A percentile compares a stretch with the other conserved stretches of the same genome.
Evolutionary conservation across 352 stramenopile genomes (phyloP).

Genomic region (Phytopythium boreale): DNA sequence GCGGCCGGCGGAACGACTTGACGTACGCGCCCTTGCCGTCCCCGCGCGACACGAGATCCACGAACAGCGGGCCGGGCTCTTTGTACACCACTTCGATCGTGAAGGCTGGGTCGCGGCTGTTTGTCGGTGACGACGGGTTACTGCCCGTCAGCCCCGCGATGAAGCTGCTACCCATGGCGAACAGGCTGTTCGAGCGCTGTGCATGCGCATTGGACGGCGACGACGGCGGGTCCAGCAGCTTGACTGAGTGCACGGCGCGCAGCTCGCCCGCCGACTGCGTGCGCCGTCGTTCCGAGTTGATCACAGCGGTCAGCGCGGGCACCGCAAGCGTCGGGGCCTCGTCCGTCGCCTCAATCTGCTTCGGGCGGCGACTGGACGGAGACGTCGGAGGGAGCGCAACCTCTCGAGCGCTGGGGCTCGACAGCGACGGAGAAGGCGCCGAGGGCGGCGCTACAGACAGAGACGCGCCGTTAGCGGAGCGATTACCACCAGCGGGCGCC

Average conservation of each 20-base stretch:
- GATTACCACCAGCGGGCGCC: neutral
- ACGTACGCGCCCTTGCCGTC: conserved; percentile 70
- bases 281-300: conserved; percentile 28
- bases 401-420: neutral
- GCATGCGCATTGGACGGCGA: neutral
- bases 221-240: conserved; percentile 6
- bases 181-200: conserved; percentile 30
- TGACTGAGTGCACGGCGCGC: conserved; percentile 7
- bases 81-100: conserved; percentile 49
- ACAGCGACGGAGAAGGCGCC: neutral
- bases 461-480: neutral
- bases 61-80: conserved; percentile 45
- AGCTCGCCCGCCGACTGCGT: conserved; percentile 57
- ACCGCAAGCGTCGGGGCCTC: neutral
- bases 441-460: neutral
- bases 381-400: neutral
- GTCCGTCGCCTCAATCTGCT: neutral
- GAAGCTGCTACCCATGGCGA: conserved; percentile 46
- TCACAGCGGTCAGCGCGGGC: neutral
- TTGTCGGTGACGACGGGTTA: conserved; percentile 16
- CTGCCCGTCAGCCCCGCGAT: conserved; percentile 27
- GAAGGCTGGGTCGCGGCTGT: conserved; percentile 21
- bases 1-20: conserved; percentile 65
- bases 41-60: conserved; percentile 73
- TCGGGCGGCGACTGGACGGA: neutral